These are phyloP conservation scores for sunflower (Helianthus annuus) DNA, from an alignment of 129 eudicot species.

Conservation along the genomic window DNA sequence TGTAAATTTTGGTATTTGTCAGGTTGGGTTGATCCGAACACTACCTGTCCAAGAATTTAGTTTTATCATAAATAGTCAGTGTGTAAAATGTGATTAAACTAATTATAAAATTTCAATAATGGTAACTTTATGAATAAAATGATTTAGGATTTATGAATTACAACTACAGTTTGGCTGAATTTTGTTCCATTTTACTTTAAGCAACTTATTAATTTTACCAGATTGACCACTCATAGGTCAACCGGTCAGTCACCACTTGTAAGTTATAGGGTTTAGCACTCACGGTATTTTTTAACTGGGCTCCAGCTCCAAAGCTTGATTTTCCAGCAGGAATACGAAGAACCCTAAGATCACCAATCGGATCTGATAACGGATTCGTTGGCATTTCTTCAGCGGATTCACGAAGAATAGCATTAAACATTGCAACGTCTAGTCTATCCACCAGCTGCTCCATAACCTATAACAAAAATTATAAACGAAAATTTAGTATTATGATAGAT, in stretches of 20 bases:
- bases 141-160: no score
- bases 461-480: neutral
- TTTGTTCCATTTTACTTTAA: neutral
- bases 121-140: no score
- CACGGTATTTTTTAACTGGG: constrained; percentile 87
- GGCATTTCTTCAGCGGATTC: constrained; percentile 91
- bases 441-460: constrained; percentile 97
- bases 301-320: constrained; percentile 95
- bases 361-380: constrained; percentile 91
- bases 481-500: neutral
- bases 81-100: no score
- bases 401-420: constrained; percentile 96
- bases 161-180: no score
- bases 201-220: neutral
- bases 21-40: no score
- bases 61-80: no score
- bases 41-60: no score
- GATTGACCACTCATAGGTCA: neutral
- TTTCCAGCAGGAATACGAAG: constrained; percentile 85
- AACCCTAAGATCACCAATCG: constrained; percentile 66
- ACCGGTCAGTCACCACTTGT: neutral
- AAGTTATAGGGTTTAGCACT: constrained; percentile 31
- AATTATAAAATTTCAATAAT: no score
- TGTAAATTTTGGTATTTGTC: no score
- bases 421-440: constrained; percentile 85